These are phyloP conservation scores for Dysphania ambrosioides DNA, from an alignment of 148 eudicot species.

Conservation along the genomic window DNA sequence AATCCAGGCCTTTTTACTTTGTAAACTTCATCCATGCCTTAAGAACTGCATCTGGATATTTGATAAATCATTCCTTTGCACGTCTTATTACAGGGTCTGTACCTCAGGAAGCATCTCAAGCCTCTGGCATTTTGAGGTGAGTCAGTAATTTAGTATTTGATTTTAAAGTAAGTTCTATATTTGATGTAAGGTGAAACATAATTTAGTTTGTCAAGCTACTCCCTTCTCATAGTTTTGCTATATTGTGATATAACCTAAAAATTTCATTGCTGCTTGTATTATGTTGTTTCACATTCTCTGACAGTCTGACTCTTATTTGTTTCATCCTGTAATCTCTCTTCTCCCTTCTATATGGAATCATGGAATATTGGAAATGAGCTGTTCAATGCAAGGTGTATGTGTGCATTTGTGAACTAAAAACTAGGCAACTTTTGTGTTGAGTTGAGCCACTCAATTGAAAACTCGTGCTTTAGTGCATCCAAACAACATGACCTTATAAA, in stretches of 20 bases:
- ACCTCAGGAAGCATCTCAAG: conserved; percentile 41
- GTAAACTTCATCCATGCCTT: not conserved
- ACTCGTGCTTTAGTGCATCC: not conserved
- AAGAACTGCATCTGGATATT: not conserved
- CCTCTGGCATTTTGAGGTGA: conserved; percentile 37
- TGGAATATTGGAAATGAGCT: not conserved
- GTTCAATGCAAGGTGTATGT: not conserved
- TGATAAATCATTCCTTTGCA: not conserved
- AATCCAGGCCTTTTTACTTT: not conserved
- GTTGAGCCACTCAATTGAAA: not conserved
- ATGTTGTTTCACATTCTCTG: not conserved
- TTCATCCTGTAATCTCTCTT: not conserved
- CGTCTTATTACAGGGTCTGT: conserved; percentile 35
- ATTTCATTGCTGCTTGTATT: not conserved
- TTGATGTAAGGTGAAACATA: not conserved
- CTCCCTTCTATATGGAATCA: not conserved
- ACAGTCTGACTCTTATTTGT: not conserved
- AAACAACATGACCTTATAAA: not conserved
- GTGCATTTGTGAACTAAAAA: not conserved
- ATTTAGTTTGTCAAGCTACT: not conserved
- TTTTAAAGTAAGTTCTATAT: not conserved
- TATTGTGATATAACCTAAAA: not conserved
- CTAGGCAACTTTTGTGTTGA: not conserved
- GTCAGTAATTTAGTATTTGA: conserved; percentile 13
- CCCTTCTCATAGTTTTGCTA: not conserved